Conservation (phyloP, 306 rosid genomes). For the Canavalia gladiata region DNA sequence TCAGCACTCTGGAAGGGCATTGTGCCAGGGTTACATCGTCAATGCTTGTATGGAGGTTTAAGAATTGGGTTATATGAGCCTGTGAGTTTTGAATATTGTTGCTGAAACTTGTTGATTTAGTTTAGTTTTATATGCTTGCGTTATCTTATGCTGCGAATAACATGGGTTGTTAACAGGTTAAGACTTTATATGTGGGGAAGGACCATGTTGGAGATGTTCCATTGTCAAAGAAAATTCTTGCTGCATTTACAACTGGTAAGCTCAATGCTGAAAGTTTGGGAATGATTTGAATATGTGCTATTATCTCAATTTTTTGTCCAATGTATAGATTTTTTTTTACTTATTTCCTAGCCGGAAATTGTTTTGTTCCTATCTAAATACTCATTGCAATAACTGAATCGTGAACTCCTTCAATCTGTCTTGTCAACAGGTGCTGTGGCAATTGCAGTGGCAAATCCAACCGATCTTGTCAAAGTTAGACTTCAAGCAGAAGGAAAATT, state of each 20-base stretch:
- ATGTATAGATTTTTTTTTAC: constrained; percentile 20
- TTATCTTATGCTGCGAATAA: constrained; percentile 46
- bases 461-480: constrained; percentile 97
- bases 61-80: constrained; percentile 97
- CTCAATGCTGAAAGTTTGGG: constrained; percentile 35
- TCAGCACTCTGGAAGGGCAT: constrained; percentile 96
- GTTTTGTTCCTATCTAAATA: constrained; percentile 14
- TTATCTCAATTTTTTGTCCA: constrained; percentile 27
- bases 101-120: constrained; percentile 22
- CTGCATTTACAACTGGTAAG: constrained; percentile 93
- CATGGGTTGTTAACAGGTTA: constrained; percentile 70
- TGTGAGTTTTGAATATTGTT: constrained; percentile 59
- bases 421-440: constrained; percentile 78
- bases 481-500: constrained; percentile 98
- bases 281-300: constrained; percentile 1
- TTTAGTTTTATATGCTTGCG: constrained; percentile 29
- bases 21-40: constrained; percentile 96
- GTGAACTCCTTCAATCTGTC: constrained; percentile 13
- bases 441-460: constrained; percentile 90
- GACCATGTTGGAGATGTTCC: constrained; percentile 95
- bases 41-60: constrained; percentile 91
- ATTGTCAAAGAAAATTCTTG: constrained; percentile 88
- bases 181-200: constrained; percentile 71
- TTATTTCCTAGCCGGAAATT: constrained; percentile 23
- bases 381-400: constrained; percentile 15